A percentile compares a stretch with the other conserved stretches of the same genome.
phyloP scores from a whole-genome alignment of 306 rosid species.

The Hippophae tibetana region DNA sequence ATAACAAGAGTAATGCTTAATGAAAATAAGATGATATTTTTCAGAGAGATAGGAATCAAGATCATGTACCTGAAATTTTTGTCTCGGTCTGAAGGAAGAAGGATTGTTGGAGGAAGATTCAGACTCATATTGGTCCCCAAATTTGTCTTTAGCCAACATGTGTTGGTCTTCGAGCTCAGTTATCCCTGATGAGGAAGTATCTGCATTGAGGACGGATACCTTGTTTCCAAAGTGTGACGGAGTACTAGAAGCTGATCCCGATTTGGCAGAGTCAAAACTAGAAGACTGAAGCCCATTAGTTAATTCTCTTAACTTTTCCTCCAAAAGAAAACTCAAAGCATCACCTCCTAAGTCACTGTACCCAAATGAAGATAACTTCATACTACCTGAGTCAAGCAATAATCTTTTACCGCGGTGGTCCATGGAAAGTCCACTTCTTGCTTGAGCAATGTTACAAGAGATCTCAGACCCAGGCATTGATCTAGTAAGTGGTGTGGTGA shows the following conservation, averaged over 20 bases:
- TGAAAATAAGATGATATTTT: not conserved
- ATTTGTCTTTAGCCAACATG: constrained; percentile 20
- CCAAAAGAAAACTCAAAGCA: constrained; percentile 77
- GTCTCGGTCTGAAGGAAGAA: constrained; percentile 37
- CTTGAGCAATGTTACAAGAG: constrained; percentile 32
- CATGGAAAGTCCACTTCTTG: constrained; percentile 26
- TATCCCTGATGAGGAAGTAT: constrained; percentile 20
- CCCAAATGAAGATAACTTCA: constrained; percentile 53
- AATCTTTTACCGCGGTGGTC: constrained; percentile 53
- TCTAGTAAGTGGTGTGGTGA: constrained; percentile 78
- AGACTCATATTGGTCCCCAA: constrained; percentile 25
- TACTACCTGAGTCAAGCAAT: constrained; percentile 40
- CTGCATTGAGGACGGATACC: constrained; percentile 24
- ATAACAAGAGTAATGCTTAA: not conserved
- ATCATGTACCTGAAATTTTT: constrained; percentile 50
- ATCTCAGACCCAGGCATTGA: constrained; percentile 42
- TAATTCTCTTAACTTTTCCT: constrained; percentile 74
- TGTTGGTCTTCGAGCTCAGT: constrained; percentile 39
- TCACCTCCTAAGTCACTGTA: constrained; percentile 70
- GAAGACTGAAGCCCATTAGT: constrained; percentile 44
- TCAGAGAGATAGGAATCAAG: constrained; percentile 6
- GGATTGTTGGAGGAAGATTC: constrained; percentile 38
- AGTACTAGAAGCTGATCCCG: constrained; percentile 32
- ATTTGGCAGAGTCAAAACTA: constrained; percentile 29
- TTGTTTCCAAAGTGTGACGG: constrained; percentile 26